Conservation (phyloP, 148 eudicot genomes). For the Salicornia ramosissima region DNA sequence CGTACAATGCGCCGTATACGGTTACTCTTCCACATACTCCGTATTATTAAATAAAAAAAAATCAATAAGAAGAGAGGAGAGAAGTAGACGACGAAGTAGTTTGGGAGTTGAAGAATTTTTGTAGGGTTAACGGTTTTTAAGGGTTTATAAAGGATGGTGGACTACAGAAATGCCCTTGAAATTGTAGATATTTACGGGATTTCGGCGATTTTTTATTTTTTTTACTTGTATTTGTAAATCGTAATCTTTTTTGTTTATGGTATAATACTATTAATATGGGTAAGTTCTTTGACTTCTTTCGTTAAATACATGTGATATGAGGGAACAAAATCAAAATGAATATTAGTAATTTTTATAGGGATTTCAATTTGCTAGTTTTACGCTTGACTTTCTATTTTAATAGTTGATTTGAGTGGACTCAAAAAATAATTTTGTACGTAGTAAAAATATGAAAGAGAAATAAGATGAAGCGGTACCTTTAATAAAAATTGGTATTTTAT, state of each 20-base stretch:
- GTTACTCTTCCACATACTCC: conserved; percentile 37
- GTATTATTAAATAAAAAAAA: not conserved
- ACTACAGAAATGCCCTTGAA: conserved; percentile 11
- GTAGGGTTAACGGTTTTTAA: conserved; percentile 30
- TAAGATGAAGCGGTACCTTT: no score
- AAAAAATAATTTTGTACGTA: no score
- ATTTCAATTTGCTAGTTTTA: not conserved
- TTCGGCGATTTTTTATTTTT: not conserved
- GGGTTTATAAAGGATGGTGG: not conserved
- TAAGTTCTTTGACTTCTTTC: no score
- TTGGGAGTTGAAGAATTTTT: conserved; percentile 15
- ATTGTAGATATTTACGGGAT: not conserved
- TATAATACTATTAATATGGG: no score
- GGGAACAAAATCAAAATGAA: no score
- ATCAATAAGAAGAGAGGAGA: no score
- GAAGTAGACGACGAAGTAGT: no score
- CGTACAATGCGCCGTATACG: conserved; percentile 67
- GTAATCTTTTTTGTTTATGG: no score
- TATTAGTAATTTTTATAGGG: not conserved
- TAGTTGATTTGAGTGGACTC: no score
- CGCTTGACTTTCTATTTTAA: not conserved
- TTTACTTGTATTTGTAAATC: not conserved
- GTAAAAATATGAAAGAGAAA: no score
- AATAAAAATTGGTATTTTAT: no score
- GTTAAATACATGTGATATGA: no score